Evolutionary conservation across 2,329 filamentous ascomycete species (phyloP), one percentile per base, ranked within the genome.

Genomic region (Arthrobotrys sphaeroides): DNA sequence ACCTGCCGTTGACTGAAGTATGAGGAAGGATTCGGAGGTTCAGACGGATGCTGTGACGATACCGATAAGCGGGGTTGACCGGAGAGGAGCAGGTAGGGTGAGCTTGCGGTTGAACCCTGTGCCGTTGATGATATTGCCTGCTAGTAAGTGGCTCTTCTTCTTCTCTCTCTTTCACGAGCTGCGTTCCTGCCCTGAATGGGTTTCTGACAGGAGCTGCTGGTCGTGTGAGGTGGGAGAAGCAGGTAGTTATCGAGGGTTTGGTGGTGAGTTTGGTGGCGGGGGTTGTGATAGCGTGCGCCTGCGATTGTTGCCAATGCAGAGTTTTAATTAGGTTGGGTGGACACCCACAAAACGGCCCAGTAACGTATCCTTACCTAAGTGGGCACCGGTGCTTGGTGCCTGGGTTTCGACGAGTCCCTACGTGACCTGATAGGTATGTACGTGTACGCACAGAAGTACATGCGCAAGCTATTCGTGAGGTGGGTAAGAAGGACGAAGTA

Each of bases 301-400:
- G 53, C 36, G 53, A 42, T 40, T 59, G 33, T 59, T 59, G 53
- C 55, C 38, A 60, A 55, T 55, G 51, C 51, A 55, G 51, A 55
- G 31, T 55, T 55, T 55, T 55, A 55, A 53, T 36, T 36, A 22
- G 45, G 40, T 43, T 43, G 40, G n/a, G 24, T 51, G 18, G 45
- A 28, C 45, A 28, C 45, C n/a, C 10, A 20, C 5, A n/a, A n/a
- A n/a, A n/a, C n/a, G n/a, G n/a, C n/a, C n/a, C n/a, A n/a, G n/a
- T n/a, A n/a, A n/a, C n/a, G n/a, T n/a, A n/a, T n/a, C n/a, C n/a
- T n/a, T n/a, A n/a, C n/a, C n/a, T n/a, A n/a, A n/a, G n/a, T n/a
- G n/a, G n/a, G n/a, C n/a, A n/a, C n/a, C n/a, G n/a, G n/a, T n/a
- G n/a, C n/a, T n/a, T n/a, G n/a, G n/a, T n/a, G n/a, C n/a, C n/a